Evolutionary conservation across 2,329 filamentous ascomycete species (phyloP), one percentile per base, ranked within the genome.

Genomic region (Pseudocercospora vitis): DNA sequence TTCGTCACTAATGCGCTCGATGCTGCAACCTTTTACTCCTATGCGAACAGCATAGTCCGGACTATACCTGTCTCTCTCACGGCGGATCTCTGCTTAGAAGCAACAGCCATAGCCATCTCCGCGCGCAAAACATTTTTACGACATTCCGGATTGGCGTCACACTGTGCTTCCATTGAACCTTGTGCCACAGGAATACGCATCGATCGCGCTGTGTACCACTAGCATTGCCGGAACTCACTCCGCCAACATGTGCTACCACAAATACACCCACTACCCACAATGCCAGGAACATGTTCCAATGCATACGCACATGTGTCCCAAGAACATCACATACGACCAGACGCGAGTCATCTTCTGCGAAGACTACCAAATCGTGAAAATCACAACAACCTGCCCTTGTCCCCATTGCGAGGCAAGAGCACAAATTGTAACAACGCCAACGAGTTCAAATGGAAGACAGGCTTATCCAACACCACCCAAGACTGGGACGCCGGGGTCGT

Each of bases 331-430:
- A 11, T 57, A 65, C 23, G 65, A 68, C 28, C 53, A 59, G 26
- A 59, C 59, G 2, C 56, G 65, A 26, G 64, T 66, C 40, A 63
- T 69, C 49, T 69, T 67, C 48, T 69, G 66, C 57, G 64, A 66
- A 50, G 62, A 67, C 42, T 68, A 68, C 55, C 50, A 58, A 18
- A 60, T 62, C 7, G 45, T 66, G 3, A 56, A 61, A 35, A 35
- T 59, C 7, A 52, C 48, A 19, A 46, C 56, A 19, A 50, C 45
- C 1, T 44, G 26, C 3, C 14, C 49, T 9, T 65, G 63, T 54
- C 64, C 63, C 23, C 55, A 65, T 52, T 65, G 63, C 28, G 40
- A 48, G 12, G 16, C 44, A 19, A 18, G 44, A 40, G 56, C 37
- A 9, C 46, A 33, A 23, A 29, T 31, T 47, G 52, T 55, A 11